Evolutionary conservation across 106 monocot species (phyloP).

Genomic region (Apostasia shenzhenica): DNA sequence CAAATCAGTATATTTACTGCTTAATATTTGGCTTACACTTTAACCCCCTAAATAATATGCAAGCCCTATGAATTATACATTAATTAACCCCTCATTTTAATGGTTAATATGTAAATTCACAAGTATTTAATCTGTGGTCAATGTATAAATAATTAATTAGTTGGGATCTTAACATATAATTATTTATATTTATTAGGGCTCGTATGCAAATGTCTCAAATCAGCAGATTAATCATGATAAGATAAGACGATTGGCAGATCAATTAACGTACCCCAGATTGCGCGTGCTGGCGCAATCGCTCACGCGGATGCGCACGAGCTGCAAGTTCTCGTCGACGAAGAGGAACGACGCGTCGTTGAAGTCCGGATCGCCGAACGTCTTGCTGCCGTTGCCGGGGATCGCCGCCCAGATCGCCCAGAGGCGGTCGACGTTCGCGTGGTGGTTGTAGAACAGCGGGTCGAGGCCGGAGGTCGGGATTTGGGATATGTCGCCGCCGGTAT

Average conservation of each 20-base stretch:
- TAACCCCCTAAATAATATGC: too few species aligned
- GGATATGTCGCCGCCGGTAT: conserved; percentile 3
- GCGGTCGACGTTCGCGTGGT: conserved; percentile 20
- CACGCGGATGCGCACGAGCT: conserved; percentile 2
- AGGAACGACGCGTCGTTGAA: conserved; percentile 8
- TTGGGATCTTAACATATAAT: too few species aligned
- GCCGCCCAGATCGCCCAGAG: conserved; percentile 9
- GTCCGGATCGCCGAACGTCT: conserved; percentile 1
- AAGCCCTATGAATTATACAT: too few species aligned
- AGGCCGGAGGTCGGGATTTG: neutral
- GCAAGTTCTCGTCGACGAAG: conserved; percentile 13
- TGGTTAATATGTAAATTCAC: too few species aligned
- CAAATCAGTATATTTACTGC: too few species aligned
- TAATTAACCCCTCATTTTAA: too few species aligned
- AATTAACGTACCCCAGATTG: neutral
- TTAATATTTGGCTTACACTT: too few species aligned
- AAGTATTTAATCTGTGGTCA: too few species aligned
- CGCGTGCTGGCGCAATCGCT: neutral
- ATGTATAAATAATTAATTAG: too few species aligned
- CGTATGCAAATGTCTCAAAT: too few species aligned
- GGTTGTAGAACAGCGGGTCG: conserved; percentile 18
- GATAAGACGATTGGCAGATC: neutral
- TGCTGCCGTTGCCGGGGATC: neutral
- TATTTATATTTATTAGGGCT: too few species aligned
- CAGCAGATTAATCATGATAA: too few species aligned